These are phyloP conservation scores for Ceratobasidium theobromae DNA, from an alignment of 1,284 basidiomycete species.

Conservation along the genomic window DNA sequence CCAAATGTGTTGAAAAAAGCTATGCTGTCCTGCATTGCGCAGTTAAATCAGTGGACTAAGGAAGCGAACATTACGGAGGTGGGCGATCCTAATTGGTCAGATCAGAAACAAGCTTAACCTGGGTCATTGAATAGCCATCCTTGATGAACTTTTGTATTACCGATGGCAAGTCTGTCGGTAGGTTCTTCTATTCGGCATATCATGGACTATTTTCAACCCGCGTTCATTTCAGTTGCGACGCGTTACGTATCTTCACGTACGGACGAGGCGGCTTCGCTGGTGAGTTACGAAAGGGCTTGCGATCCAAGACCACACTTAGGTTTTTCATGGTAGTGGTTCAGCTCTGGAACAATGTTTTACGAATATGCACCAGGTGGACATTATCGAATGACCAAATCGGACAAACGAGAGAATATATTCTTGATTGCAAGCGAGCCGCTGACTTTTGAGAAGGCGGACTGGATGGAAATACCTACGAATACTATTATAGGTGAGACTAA, in stretches of 20 bases:
- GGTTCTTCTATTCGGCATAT: not conserved
- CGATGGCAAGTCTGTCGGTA: slow-evolving; percentile 80
- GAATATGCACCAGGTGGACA: slow-evolving; percentile 85
- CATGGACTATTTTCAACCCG: not conserved
- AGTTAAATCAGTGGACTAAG: slow-evolving; percentile 75
- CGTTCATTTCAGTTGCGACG: slow-evolving; percentile 64
- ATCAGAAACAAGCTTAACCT: not conserved
- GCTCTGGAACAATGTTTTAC: slow-evolving; percentile 90
- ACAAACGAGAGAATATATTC: slow-evolving; percentile 94
- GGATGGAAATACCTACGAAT: slow-evolving; percentile 97
- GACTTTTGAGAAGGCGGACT: slow-evolving; percentile 92
- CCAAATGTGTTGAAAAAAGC: slow-evolving; percentile 67
- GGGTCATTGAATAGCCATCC: slow-evolving; percentile 60
- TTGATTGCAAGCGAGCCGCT: slow-evolving; percentile 92
- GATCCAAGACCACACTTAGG: not conserved
- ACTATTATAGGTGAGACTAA: slow-evolving; percentile 63
- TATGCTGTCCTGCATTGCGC: slow-evolving; percentile 82
- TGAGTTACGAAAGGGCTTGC: slow-evolving; percentile 43
- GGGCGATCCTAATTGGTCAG: slow-evolving; percentile 34
- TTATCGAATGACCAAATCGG: slow-evolving; percentile 93
- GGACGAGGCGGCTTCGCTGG: slow-evolving; percentile 91
- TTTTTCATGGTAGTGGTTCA: slow-evolving; percentile 71
- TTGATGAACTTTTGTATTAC: slow-evolving; percentile 96
- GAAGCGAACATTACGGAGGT: slow-evolving; percentile 73
- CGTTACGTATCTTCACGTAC: slow-evolving; percentile 90